Conservation (phyloP, 2,329 filamentous ascomycete genomes). For the Pseudogymnoascus sp. region DNA sequence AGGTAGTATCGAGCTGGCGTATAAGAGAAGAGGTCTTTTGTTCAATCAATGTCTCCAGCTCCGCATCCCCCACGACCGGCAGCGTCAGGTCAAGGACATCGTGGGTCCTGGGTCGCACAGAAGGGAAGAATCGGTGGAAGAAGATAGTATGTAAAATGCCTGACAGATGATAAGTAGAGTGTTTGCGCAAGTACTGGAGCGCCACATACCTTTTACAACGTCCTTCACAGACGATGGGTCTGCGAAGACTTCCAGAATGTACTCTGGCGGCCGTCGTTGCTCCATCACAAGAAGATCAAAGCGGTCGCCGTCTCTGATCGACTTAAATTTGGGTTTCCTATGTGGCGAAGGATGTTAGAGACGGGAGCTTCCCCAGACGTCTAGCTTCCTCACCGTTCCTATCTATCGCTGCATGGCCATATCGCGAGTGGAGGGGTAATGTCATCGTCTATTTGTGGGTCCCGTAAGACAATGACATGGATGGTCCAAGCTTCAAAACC, state of each 20-base stretch:
- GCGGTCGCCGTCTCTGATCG: background rate
- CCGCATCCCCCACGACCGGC: constrained; percentile 80
- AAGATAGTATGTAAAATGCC: constrained; percentile 95
- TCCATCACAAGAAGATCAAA: constrained; percentile 46
- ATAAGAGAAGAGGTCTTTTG: constrained; percentile 74
- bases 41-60: constrained; percentile 90
- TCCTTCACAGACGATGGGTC: constrained; percentile 86
- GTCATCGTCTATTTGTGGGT: constrained; percentile 4
- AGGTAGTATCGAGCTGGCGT: constrained; percentile 63
- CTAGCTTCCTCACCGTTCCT: constrained; percentile 11
- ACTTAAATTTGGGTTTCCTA: background rate
- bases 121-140: constrained; percentile 96
- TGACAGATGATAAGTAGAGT: constrained; percentile 34
- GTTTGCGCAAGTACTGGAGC: background rate
- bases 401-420: constrained; percentile 9
- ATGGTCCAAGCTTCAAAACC: constrained; percentile 2
- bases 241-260: constrained; percentile 88
- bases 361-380: constrained; percentile 11
- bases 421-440: constrained; percentile 12
- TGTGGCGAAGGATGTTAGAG: constrained; percentile 7
- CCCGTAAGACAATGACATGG: constrained; percentile 1
- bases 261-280: constrained; percentile 65
- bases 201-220: constrained; percentile 72
- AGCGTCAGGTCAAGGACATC: constrained; percentile 88
- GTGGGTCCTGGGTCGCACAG: constrained; percentile 72